Conservation (phyloP, 148 eudicot species). For the Arbutus unedo region DNA sequence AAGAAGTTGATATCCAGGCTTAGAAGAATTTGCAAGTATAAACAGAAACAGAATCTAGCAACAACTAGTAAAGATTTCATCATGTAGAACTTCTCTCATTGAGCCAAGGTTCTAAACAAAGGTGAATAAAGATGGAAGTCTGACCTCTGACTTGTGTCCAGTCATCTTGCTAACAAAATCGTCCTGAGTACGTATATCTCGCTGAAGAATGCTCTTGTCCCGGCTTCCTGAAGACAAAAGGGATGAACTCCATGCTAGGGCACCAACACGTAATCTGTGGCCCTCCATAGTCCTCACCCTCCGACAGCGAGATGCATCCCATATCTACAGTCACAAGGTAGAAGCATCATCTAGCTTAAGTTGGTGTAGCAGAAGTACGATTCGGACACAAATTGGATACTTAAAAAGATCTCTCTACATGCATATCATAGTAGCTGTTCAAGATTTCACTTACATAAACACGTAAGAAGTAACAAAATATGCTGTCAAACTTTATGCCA, state of each 20-base stretch:
- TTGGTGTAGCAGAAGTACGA: not conserved
- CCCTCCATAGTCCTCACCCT: slow-evolving; percentile 84
- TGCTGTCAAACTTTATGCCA: not conserved
- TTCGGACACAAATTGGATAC: not conserved
- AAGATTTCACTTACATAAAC: not conserved
- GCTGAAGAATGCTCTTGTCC: slow-evolving; percentile 77
- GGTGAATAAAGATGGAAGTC: slow-evolving; percentile 18
- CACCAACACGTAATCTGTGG: slow-evolving; percentile 76
- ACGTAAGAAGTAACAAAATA: not conserved
- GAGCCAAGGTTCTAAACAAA: not conserved
- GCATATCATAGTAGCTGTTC: not conserved
- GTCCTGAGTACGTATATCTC: slow-evolving; percentile 77
- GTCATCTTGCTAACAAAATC: slow-evolving; percentile 73
- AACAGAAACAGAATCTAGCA: not conserved
- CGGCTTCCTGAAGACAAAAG: slow-evolving; percentile 80
- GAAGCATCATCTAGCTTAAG: slow-evolving; percentile 5
- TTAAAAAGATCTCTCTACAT: not conserved
- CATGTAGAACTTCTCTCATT: not conserved
- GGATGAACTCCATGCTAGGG: slow-evolving; percentile 86
- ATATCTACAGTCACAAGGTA: slow-evolving; percentile 39
- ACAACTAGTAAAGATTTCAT: not conserved
- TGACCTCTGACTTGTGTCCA: slow-evolving; percentile 92
- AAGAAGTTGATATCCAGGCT: slow-evolving; percentile 5
- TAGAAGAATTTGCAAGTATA: not conserved
- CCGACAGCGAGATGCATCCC: slow-evolving; percentile 88